Percentiles rank a stretch among this genome's conserved stretches.
Conservation (phyloP, 139 green algal genomes). For the Micromonas commoda region DNA sequence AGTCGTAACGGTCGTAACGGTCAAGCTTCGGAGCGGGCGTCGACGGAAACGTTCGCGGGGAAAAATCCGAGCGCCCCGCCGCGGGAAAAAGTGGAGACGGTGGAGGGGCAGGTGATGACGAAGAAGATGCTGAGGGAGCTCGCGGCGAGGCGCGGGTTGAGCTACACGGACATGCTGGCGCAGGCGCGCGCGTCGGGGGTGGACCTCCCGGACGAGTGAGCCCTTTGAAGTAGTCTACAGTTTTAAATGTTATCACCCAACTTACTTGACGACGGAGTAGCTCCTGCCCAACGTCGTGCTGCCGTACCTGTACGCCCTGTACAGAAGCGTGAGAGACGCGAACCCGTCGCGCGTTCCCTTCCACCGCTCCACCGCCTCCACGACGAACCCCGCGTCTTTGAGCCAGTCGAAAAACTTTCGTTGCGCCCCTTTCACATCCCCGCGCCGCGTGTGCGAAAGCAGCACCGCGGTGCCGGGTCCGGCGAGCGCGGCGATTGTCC, state of each 20-base stretch:
- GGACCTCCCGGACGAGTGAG: not conserved
- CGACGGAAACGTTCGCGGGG: too few species aligned
- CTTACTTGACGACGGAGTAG: too few species aligned
- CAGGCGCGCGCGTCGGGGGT: not conserved
- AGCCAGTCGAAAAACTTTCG: not conserved
- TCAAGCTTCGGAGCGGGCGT: too few species aligned
- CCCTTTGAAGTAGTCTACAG: too few species aligned
- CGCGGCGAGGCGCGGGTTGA: not conserved
- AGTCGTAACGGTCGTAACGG: too few species aligned
- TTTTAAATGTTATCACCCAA: too few species aligned
- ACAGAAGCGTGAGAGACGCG: not conserved
- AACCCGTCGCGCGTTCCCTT: not conserved
- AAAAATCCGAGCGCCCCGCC: too few species aligned
- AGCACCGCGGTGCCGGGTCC: not conserved
- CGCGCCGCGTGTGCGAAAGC: not conserved
- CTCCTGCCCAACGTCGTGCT: too few species aligned
- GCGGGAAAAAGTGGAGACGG: not conserved
- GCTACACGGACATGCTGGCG: not conserved
- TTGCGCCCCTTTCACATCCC: not conserved
- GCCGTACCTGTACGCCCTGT: not conserved
- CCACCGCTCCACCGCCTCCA: not conserved
- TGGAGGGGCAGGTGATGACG: constrained; percentile 1
- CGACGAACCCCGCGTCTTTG: not conserved
- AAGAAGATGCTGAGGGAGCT: constrained; percentile 1
- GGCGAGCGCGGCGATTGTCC: not conserved